Evolutionary conservation across 768 basidiomycete genomes (phyloP).

Genomic region (Neoboletus subvelutipes): DNA sequence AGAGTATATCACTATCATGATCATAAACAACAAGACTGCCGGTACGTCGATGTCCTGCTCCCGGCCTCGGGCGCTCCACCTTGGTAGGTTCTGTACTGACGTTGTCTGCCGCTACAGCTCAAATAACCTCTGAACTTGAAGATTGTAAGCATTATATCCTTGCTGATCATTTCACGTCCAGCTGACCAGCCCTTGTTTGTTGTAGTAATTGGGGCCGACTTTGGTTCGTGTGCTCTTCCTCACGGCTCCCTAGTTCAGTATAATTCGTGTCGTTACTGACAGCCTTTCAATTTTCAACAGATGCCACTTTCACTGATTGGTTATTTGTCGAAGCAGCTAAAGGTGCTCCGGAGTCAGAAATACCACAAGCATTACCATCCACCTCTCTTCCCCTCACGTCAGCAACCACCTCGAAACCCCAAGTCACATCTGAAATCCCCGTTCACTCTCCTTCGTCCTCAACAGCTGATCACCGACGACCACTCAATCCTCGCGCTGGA

Average conservation of each 20-base stretch:
- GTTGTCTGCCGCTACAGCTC: constrained; percentile 44
- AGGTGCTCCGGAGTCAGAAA: constrained; percentile 55
- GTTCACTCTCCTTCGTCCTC: constrained; percentile 21
- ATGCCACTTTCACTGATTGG: constrained; percentile 86
- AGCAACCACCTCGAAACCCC: constrained; percentile 26
- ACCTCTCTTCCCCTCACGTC: constrained; percentile 24
- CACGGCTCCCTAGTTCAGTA: neutral
- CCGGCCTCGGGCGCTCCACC: neutral
- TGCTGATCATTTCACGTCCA: neutral
- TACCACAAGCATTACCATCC: constrained; percentile 34
- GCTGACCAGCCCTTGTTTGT: constrained; percentile 12
- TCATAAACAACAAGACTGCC: constrained; percentile 86
- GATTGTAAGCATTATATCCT: constrained; percentile 51
- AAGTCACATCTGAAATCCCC: constrained; percentile 30
- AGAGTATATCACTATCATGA: constrained; percentile 93
- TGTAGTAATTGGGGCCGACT: constrained; percentile 76
- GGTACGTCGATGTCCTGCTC: constrained; percentile 41
- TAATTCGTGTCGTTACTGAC: constrained; percentile 4
- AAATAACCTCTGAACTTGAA: constrained; percentile 86
- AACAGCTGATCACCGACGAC: constrained; percentile 31
- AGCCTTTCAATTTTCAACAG: constrained; percentile 37
- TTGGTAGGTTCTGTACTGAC: constrained; percentile 2
- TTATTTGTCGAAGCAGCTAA: constrained; percentile 79
- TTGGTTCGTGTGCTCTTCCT: constrained; percentile 47
- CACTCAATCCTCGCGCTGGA: constrained; percentile 46